These are phyloP conservation scores for Quillaja saponaria DNA, from an alignment of 306 rosid species.

Conservation along the genomic window DNA sequence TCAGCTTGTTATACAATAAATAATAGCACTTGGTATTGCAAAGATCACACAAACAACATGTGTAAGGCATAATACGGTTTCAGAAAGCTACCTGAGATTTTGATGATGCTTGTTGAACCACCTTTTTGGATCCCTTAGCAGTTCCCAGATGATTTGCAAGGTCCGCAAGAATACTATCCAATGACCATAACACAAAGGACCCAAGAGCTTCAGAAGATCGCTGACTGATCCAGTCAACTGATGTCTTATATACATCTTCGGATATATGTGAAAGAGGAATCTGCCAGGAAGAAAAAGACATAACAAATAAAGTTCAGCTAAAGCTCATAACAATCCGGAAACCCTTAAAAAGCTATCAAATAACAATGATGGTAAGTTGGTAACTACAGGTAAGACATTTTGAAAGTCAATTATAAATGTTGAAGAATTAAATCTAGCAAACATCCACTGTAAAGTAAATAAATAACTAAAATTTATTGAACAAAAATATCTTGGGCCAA, in stretches of 20 bases:
- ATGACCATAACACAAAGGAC: conserved; percentile 61
- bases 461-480: background rate
- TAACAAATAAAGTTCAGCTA: conserved; percentile 6
- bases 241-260: conserved; percentile 55
- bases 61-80: background rate
- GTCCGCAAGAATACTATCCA: conserved; percentile 65
- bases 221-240: conserved; percentile 63
- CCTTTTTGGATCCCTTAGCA: conserved; percentile 67
- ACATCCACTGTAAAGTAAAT: background rate
- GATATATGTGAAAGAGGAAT: conserved; percentile 66
- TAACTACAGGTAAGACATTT: background rate
- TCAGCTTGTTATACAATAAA: background rate
- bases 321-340: conserved; percentile 1
- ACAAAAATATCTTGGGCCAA: background rate
- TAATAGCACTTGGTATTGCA: background rate
- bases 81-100: conserved; percentile 62
- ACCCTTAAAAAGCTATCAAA: background rate
- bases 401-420: too few relatives aligned
- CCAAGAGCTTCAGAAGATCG: conserved; percentile 59
- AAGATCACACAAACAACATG: background rate
- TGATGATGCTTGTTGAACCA: conserved; percentile 50
- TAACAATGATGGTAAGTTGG: background rate
- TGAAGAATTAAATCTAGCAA: background rate
- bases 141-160: conserved; percentile 52
- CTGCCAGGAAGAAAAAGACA: conserved; percentile 40